phyloP scores from a whole-genome alignment of 208 protist genomes.

The Trypanosomatidae sp. region DNA sequence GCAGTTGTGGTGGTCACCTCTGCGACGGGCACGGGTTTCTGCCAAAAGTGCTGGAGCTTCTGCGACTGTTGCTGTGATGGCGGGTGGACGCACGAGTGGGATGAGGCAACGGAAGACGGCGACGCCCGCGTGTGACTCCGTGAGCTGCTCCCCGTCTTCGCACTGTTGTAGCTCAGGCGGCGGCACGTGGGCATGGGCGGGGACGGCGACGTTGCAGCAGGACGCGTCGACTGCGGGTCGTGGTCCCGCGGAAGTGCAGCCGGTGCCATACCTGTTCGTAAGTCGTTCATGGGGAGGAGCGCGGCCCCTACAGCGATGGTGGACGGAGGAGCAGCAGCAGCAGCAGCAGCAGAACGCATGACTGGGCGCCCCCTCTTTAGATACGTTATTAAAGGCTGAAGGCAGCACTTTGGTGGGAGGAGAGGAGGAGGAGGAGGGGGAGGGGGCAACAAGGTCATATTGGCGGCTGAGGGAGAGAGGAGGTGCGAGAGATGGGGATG shows the following conservation, averaged over 20 bases:
- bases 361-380: background rate
- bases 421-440: background rate
- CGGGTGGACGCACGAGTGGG: background rate
- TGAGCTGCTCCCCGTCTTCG: conserved; percentile 14
- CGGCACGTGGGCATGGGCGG: conserved; percentile 27
- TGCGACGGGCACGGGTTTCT: background rate
- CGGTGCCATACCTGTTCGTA: background rate
- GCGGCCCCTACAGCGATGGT: conserved; percentile 1
- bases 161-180: conserved; percentile 29
- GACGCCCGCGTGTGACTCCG: conserved; percentile 9
- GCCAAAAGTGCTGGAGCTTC: conserved; percentile 8
- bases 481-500: background rate
- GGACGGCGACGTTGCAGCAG: conserved; percentile 12
- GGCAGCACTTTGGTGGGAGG: background rate
- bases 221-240: background rate
- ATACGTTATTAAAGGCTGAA: background rate
- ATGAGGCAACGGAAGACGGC: background rate
- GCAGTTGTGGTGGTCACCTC: background rate
- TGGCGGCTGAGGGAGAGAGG: background rate
- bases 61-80: background rate
- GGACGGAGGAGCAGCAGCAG: background rate
- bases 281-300: background rate
- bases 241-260: background rate
- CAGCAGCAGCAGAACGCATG: conserved; percentile 1
- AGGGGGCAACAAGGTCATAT: background rate